phyloP scores from a whole-genome alignment of 2,329 filamentous ascomycete genomes.

The Arthrobotrys entomopaga region DNA sequence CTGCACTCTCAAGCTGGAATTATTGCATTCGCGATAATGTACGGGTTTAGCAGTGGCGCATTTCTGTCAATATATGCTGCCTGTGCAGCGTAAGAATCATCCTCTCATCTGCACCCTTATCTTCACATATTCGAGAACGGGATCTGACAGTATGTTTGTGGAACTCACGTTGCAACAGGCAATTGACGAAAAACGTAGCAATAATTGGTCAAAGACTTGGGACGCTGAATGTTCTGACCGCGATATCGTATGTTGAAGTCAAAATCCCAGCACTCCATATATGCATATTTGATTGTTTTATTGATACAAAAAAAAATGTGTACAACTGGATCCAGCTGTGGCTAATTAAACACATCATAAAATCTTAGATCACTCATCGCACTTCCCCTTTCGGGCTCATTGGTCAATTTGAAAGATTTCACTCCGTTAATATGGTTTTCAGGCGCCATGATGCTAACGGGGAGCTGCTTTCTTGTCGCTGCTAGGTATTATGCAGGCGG shows the following conservation, averaged over 20 bases:
- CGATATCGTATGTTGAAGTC: constrained; percentile 35
- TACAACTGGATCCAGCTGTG: too few relatives aligned
- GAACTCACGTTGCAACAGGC: not conserved
- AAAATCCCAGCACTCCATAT: constrained; percentile 14
- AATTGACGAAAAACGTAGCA: constrained; percentile 51
- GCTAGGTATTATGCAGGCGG: constrained; percentile 48
- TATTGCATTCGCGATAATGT: constrained; percentile 46
- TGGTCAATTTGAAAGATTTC: constrained; percentile 41
- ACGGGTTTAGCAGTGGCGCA: constrained; percentile 51
- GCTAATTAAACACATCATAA: too few relatives aligned
- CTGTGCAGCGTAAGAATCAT: constrained; percentile 42
- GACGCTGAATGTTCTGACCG: constrained; percentile 46
- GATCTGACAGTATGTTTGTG: too few relatives aligned
- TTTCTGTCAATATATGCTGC: constrained; percentile 51
- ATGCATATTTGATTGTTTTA: too few relatives aligned
- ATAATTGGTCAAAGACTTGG: constrained; percentile 52
- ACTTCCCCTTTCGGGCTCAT: constrained; percentile 40
- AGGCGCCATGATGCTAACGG: constrained; percentile 43
- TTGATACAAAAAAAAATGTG: too few relatives aligned
- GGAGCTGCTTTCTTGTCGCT: constrained; percentile 40
- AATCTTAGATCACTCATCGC: constrained; percentile 37
- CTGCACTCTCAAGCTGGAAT: constrained; percentile 40
- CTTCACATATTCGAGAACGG: too few relatives aligned
- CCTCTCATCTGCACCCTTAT: too few relatives aligned
- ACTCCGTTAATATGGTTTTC: constrained; percentile 49